These are phyloP conservation scores for Candida khao-thaluensis DNA, from an alignment of 805 yeast genomes.

Conservation along the genomic window DNA sequence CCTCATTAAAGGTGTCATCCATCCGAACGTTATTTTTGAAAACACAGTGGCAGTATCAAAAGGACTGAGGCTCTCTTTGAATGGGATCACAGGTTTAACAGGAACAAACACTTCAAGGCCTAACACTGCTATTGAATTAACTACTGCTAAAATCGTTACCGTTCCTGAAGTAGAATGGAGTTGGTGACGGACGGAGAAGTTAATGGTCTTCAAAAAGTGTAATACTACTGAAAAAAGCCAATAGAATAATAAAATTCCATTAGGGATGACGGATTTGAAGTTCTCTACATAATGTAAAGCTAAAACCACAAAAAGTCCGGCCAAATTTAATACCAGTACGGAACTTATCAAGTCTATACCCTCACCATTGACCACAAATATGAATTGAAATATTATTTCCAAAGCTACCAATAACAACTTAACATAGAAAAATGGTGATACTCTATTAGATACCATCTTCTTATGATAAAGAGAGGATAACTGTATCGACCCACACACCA, in stretches of 20 bases:
- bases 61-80: conserved; percentile 32
- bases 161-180: conserved; percentile 20
- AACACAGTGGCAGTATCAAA: conserved; percentile 65
- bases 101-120: conserved; percentile 44
- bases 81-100: conserved; percentile 26
- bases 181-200: conserved; percentile 37
- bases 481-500: conserved; percentile 42
- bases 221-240: conserved; percentile 64
- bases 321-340: conserved; percentile 27
- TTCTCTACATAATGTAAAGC: conserved; percentile 70
- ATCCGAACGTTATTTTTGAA: conserved; percentile 74
- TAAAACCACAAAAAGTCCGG: conserved; percentile 51
- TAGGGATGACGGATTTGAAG: conserved; percentile 61
- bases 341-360: conserved; percentile 25
- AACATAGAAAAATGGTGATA: conserved; percentile 39
- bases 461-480: conserved; percentile 29
- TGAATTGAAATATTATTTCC: conserved; percentile 39
- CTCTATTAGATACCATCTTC: conserved; percentile 28
- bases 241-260: conserved; percentile 65
- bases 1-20: conserved; percentile 88
- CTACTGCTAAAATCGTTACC: conserved; percentile 31
- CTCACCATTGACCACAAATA: conserved; percentile 15
- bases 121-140: conserved; percentile 42
- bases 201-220: conserved; percentile 44
- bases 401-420: conserved; percentile 40